Evolutionary conservation across 345 rosid species (phyloP), one percentile per base, ranked within the genome.

Genomic region (Brassica juncea): DNA sequence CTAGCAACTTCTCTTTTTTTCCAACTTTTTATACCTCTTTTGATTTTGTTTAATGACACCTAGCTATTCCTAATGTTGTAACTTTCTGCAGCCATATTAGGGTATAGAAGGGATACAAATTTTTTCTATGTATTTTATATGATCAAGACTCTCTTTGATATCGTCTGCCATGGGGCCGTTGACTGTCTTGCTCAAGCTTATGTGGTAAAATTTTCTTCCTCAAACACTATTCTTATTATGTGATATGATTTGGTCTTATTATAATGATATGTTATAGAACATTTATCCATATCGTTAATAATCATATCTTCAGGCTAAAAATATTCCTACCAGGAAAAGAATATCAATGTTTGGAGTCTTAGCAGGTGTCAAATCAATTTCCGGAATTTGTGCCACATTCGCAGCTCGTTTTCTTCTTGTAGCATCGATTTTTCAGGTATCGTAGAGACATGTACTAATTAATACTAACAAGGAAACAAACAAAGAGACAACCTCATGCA

Each of bases 181-280:
- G 84, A 73, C 74, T 90, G 92, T 83, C 90, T 94, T 4, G 93
- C 97, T 34, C 80, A 86, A 49, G 96, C 98, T 28, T 92, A 94
- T 69, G 85, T 90, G 94, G 98, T 94, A 87, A 23, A 23, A 23
- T 23, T 23, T 23, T 23, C 25, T 23, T 23, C 25, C 25, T 23
- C 25, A 23, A 23, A 23, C 25, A 23, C 14, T 28, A 15, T 58
- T 47, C 16, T 14, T 73, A 2, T 57, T 49, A 12, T 54, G 25
- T 63, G 4, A 23, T 37, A 8, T 37, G 25, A 23, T 34, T 23
- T 39, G 9, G 25, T 27, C 39, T 55, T 8, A 52, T 15, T 47
- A 5, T 34, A 34, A 5, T 34, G 1, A 23, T 23, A 23, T 23
- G 25, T 23, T 23, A 23, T 23, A 23, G 25, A 23, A 23, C 25